Percentiles rank a stretch among this genome's conserved stretches.
These are phyloP conservation scores for Colletotrichum lupini DNA, from an alignment of 2,329 filamentous ascomycete genomes.

Conservation along the genomic window DNA sequence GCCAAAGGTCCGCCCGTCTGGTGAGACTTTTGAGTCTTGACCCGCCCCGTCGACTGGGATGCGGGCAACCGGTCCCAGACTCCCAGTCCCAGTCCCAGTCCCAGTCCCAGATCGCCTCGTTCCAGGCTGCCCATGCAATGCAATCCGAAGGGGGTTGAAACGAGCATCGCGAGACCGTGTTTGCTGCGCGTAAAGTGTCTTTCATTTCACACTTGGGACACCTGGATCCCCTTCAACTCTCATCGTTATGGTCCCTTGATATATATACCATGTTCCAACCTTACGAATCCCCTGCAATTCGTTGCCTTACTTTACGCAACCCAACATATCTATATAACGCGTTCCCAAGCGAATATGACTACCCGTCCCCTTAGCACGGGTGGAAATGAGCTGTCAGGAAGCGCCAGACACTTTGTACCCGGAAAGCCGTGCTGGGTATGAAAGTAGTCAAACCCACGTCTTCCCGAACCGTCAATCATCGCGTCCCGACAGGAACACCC, in stretches of 20 bases:
- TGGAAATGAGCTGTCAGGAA: constrained; percentile 26
- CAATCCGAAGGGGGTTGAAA: constrained; percentile 30
- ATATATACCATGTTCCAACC: background rate
- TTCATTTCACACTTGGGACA: constrained; percentile 1
- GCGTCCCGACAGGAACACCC: constrained; percentile 19
- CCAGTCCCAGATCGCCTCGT: background rate
- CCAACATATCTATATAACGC: background rate
- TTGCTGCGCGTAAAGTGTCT: constrained; percentile 29
- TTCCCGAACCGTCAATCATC: constrained; percentile 18
- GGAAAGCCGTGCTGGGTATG: background rate
- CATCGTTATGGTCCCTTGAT: background rate
- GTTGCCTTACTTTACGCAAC: background rate
- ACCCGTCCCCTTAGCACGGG: constrained; percentile 1
- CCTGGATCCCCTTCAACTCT: background rate
- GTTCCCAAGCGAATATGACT: constrained; percentile 7
- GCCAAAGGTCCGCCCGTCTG: background rate
- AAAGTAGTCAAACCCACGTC: background rate
- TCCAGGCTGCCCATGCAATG: constrained; percentile 5
- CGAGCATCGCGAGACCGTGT: constrained; percentile 22
- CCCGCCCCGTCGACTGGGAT: constrained; percentile 12
- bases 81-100: background rate
- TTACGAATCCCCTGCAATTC: background rate
- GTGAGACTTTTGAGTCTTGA: constrained; percentile 7
- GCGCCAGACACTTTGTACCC: background rate
- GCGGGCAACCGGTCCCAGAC: background rate